Conservation (phyloP, 2,329 filamentous ascomycete species). For the Hypoxylon sp. region DNA sequence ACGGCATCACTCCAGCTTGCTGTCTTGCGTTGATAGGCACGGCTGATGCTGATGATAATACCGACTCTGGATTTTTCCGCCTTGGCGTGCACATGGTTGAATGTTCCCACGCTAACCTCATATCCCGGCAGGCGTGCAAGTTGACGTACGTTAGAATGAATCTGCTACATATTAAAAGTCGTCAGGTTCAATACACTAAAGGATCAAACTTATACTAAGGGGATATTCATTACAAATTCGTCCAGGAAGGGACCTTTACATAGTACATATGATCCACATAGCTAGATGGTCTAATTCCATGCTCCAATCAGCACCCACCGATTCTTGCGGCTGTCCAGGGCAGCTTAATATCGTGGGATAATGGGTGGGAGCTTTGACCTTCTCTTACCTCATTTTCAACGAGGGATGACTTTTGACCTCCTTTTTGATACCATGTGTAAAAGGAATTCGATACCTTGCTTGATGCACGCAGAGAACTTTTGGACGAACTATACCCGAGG, state of each 20-base stretch:
- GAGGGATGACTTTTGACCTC: neutral
- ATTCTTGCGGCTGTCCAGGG: constrained; percentile 33
- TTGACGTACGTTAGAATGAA: neutral
- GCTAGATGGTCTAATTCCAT: constrained; percentile 5
- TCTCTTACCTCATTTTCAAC: constrained; percentile 2
- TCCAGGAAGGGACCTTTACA: neutral
- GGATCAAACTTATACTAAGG: neutral
- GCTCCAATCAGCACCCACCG: constrained; percentile 41
- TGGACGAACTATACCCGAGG: neutral
- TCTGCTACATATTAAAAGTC: constrained; percentile 8
- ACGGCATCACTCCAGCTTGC: constrained; percentile 3
- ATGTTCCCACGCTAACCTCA: constrained; percentile 18
- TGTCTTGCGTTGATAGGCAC: constrained; percentile 23
- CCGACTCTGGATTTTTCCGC: constrained; percentile 29
- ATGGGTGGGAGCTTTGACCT: constrained; percentile 28
- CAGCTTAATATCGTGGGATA: constrained; percentile 32
- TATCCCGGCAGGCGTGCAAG: constrained; percentile 16
- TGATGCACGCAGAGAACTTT: neutral
- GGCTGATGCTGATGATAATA: constrained; percentile 29
- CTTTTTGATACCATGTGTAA: constrained; percentile 8
- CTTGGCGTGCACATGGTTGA: constrained; percentile 29
- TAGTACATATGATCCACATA: constrained; percentile 7
- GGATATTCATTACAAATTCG: neutral
- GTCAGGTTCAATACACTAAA: constrained; percentile 1
- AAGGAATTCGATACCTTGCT: neutral